A percentile compares a stretch with the other conserved stretches of the same genome.
phyloP scores from a whole-genome alignment of 192 early-diverging fungal genomes.

The Phycomyces blakesleeanus region DNA sequence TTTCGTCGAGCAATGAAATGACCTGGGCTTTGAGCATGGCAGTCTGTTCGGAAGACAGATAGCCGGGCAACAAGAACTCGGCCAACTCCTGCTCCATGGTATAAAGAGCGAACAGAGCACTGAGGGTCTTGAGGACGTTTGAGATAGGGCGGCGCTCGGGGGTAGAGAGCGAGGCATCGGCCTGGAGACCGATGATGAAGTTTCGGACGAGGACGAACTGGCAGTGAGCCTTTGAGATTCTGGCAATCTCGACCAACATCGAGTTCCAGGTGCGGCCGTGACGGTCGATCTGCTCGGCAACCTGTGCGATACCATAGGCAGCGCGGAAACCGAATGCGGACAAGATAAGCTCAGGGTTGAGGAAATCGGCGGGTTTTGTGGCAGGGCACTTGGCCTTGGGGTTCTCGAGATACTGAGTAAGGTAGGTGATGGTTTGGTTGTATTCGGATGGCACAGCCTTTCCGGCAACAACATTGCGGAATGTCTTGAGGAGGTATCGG shows the following conservation, averaged over 20 bases:
- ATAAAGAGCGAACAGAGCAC: constrained; percentile 55
- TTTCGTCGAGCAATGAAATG: constrained; percentile 52
- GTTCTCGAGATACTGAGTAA: constrained; percentile 50
- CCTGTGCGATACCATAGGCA: constrained; percentile 56
- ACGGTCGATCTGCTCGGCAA: constrained; percentile 60
- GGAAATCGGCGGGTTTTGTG: constrained; percentile 45
- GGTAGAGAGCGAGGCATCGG: constrained; percentile 36
- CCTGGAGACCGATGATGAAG: constrained; percentile 62
- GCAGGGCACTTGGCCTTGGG: constrained; percentile 58
- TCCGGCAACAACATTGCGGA: constrained; percentile 51
- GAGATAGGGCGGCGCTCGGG: constrained; percentile 32
- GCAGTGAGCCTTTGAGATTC: constrained; percentile 72
- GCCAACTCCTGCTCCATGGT: constrained; percentile 68
- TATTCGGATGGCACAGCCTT: constrained; percentile 45
- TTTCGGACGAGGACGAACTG: constrained; percentile 71
- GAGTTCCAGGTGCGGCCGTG: constrained; percentile 69
- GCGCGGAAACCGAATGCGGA: constrained; percentile 76
- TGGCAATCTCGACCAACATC: constrained; percentile 70
- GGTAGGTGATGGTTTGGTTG: constrained; percentile 41
- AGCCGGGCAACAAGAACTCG: constrained; percentile 56
- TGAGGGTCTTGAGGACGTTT: constrained; percentile 43
- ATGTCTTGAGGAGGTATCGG: constrained; percentile 71
- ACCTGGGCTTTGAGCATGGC: constrained; percentile 48
- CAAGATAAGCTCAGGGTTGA: constrained; percentile 59
- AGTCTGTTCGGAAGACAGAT: constrained; percentile 48